These are phyloP conservation scores for Lasiodiplodia sp. DNA, from an alignment of 2,329 filamentous ascomycete species.

Conservation along the genomic window DNA sequence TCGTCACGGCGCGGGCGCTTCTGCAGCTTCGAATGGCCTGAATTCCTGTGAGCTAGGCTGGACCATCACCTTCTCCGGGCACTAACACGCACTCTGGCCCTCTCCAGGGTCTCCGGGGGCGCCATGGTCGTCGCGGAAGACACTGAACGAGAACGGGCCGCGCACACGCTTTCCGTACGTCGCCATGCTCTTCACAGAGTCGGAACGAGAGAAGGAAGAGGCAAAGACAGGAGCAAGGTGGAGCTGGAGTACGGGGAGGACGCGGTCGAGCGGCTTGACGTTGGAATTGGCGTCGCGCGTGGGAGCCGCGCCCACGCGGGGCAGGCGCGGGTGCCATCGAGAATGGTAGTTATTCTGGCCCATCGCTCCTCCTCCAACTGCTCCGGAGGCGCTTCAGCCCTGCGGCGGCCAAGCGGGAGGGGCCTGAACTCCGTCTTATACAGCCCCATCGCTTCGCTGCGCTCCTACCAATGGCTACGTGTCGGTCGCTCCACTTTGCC, in stretches of 20 bases:
- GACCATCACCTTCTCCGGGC: background rate
- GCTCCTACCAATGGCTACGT: slow-evolving; percentile 28
- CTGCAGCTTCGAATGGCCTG: slow-evolving; percentile 10
- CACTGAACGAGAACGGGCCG: slow-evolving; percentile 20
- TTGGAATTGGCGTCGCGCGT: slow-evolving; percentile 3
- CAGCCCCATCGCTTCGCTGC: slow-evolving; percentile 11
- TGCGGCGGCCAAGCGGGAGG: slow-evolving; percentile 7
- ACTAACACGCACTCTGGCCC: slow-evolving; percentile 14
- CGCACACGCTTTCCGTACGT: slow-evolving; percentile 1
- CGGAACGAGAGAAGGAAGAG: slow-evolving; percentile 13
- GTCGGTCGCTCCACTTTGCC: slow-evolving; percentile 24
- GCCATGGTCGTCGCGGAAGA: slow-evolving; percentile 13
- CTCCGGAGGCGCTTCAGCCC: slow-evolving; percentile 10
- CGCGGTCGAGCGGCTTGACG: slow-evolving; percentile 13
- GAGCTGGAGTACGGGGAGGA: slow-evolving; percentile 18
- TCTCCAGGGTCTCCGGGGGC: background rate
- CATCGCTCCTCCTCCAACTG: slow-evolving; percentile 14
- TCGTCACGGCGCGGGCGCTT: slow-evolving; percentile 14
- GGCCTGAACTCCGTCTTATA: slow-evolving; percentile 18
- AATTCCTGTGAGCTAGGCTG: slow-evolving; percentile 7
- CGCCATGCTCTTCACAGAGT: slow-evolving; percentile 13
- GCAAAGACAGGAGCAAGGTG: slow-evolving; percentile 15
- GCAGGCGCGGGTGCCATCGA: slow-evolving; percentile 18
- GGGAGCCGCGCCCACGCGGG: slow-evolving; percentile 1
- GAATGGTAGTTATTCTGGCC: slow-evolving; percentile 16